A percentile compares a stretch with the other conserved stretches of the same genome.
These are phyloP conservation scores for Acer campestre DNA, from an alignment of 345 rosid genomes.

Conservation along the genomic window DNA sequence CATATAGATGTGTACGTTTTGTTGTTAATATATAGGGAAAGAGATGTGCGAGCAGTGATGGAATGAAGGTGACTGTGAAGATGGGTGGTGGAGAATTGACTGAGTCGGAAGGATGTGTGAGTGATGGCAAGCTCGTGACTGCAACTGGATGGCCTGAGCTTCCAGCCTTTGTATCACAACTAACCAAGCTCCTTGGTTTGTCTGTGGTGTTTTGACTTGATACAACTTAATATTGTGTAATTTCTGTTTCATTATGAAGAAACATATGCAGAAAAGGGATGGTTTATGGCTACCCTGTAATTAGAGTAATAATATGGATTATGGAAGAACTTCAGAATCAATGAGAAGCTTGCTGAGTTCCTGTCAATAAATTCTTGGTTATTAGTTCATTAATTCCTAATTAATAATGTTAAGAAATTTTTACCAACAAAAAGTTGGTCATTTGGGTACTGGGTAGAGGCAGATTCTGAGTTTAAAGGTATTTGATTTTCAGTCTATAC, in stretches of 20 bases:
- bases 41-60: slow-evolving; percentile 45
- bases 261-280: neutral
- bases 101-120: slow-evolving; percentile 37
- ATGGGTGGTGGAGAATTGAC: slow-evolving; percentile 46
- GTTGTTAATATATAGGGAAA: slow-evolving; percentile 32
- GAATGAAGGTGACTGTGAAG: slow-evolving; percentile 49
- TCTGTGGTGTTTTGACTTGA: slow-evolving; percentile 35
- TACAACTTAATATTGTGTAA: neutral
- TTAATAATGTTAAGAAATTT: too few relatives aligned
- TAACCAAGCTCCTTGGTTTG: slow-evolving; percentile 38
- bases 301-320: neutral
- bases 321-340: neutral
- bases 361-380: too few relatives aligned
- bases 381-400: too few relatives aligned
- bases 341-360: neutral
- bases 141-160: slow-evolving; percentile 46
- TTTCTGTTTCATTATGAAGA: neutral
- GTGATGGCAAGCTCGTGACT: slow-evolving; percentile 48
- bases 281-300: too few relatives aligned
- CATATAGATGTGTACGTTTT: neutral
- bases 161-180: slow-evolving; percentile 37
- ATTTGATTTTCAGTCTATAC: too few relatives aligned
- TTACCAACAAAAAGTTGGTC: too few relatives aligned
- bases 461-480: too few relatives aligned
- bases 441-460: too few relatives aligned